Evolutionary conservation across 2,329 filamentous ascomycete genomes (phyloP), one percentile per base, ranked within the genome.

Genomic region (Eutypa lata): DNA sequence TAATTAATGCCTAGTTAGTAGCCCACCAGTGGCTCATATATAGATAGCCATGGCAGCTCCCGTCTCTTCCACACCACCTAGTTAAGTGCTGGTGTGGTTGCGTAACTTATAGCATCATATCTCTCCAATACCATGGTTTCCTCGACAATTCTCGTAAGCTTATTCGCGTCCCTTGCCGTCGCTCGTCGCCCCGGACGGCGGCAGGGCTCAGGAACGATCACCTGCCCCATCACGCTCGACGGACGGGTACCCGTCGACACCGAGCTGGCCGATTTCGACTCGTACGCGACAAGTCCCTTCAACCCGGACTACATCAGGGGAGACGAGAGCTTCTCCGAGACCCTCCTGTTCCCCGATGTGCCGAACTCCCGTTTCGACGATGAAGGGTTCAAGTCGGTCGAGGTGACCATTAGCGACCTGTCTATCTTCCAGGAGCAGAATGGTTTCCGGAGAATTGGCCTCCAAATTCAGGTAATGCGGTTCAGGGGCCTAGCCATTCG

Each of bases 361-460:
- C 55, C 57, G 35, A 60, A 56, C 51, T 67, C 65, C 53, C 72
- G 70, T 44, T 77, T 78, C 65, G 75, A 77, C 59, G 63, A 65
- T 43, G 66, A 54, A 22, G 66, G 58, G 28, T 63, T 67, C 55
- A 70, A 69, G 57, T 62, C 74, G 2, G 54, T 76, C 54, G 74
- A 76, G 62, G 73, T 76, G 19, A 76, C 73, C 49, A 65, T 77
- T 59, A 68, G 65, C 61, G 74, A 77, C 64, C 53, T 63, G 49
- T 73, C 71, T 64, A 69, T 77, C 63, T 77, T 76, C 66, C 71
- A 75, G 67, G 64, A 58, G 31, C 74, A 77, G 65, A 67, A 70
- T 43, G 75, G 74, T 21, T 77, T 77, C 68, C 70, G 75, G n/a
- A 68, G 75, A 44, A 74, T 70, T 3, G 75, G 74, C 1, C 62